These are phyloP conservation scores for Fusarium pseudonygamai DNA, from an alignment of 2,329 filamentous ascomycete genomes.

Conservation along the genomic window DNA sequence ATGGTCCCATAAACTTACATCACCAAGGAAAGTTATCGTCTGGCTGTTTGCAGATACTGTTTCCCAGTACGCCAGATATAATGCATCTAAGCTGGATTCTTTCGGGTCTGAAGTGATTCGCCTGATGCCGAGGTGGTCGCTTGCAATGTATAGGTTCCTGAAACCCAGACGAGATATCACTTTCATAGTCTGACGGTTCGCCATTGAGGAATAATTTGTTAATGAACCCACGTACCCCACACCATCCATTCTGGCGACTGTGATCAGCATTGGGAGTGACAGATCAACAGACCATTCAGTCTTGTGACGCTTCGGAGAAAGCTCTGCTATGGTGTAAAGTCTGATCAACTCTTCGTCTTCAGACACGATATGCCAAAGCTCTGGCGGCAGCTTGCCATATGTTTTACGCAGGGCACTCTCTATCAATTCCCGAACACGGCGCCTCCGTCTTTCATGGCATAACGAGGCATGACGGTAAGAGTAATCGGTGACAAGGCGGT, in stretches of 20 bases:
- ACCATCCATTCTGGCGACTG: slow-evolving; percentile 11
- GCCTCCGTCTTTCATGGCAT: background rate
- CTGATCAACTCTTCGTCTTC: background rate
- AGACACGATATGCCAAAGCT: slow-evolving; percentile 8
- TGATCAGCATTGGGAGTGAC: background rate
- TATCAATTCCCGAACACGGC: background rate
- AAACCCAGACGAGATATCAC: accelerated
- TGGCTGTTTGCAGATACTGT: background rate
- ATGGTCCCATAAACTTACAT: background rate
- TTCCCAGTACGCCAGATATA: slow-evolving; percentile 3
- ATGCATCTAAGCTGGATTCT: accelerated
- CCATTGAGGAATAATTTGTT: background rate
- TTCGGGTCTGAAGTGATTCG: background rate
- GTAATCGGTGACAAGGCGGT: background rate
- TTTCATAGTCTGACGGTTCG: background rate
- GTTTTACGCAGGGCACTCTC: background rate
- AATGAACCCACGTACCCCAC: slow-evolving; percentile 4
- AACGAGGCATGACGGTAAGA: background rate
- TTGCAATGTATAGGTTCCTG: background rate
- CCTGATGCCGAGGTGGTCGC: slow-evolving; percentile 23
- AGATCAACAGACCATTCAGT: background rate
- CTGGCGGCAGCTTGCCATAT: background rate
- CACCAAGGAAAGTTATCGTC: background rate
- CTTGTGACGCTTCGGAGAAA: background rate
- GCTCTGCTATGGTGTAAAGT: background rate